Evolutionary conservation across 78 protist species (phyloP).

Genomic region (Pigoraptor vietnamica): DNA sequence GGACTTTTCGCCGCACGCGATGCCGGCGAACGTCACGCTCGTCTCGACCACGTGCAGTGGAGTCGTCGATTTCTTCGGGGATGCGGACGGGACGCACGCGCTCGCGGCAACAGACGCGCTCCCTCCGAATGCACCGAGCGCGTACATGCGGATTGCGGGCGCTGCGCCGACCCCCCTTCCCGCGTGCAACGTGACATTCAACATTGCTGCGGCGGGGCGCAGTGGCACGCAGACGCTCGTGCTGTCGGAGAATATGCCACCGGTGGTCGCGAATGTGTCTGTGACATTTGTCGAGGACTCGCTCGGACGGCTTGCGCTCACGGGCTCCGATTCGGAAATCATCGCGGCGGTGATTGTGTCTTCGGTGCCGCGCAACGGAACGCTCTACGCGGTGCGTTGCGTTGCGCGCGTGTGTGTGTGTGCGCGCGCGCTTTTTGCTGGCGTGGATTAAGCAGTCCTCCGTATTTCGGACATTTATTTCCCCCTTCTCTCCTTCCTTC

Average conservation of each 20-base stretch:
- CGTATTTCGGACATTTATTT: no score
- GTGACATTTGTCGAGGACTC: background rate
- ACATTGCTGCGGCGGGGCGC: background rate
- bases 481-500: no score
- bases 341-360: background rate
- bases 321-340: background rate
- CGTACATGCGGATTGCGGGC: background rate
- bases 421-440: no score
- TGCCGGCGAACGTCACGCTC: background rate
- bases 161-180: background rate
- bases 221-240: background rate
- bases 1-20: background rate
- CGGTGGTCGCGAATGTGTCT: background rate
- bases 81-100: background rate
- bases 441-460: no score
- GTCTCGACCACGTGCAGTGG: background rate
- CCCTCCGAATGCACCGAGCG: background rate
- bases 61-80: background rate
- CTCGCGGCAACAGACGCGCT: background rate
- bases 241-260: background rate
- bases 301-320: background rate
- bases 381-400: background rate
- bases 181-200: background rate
- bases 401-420: background rate
- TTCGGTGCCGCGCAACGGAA: background rate